Base-by-base conservation (phyloP, 2,329 filamentous ascomycete genomes). In the Aspergillus vadensis region DNA sequence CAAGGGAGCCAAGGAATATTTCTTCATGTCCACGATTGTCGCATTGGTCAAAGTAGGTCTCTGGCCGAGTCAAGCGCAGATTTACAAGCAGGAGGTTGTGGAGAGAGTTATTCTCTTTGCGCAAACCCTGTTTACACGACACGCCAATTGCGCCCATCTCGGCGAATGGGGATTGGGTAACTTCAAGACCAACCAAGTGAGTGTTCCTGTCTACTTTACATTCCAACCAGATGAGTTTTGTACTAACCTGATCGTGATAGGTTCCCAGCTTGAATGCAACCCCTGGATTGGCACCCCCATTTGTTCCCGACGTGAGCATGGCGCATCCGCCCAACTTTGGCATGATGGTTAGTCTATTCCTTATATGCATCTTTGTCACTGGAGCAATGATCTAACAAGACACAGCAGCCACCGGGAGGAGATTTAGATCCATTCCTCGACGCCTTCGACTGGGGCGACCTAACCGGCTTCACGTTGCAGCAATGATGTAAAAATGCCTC, bases 1-100 rank as follows among this genome's bases (percentile, higher is more conserved):
- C 57, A 77, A 77, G 55, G 75, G 75, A 2, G 74, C 74, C 2
- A 77, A 76, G 47, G 74, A 77, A 41, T 77, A 76, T 60, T 77
- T 76, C 58, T 76, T 77, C 60, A 67, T 76, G 57, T 76, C 73
- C 1, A 76, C 74, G 1, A 71, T 77, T 27, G 59, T 73, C 7
- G 70, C 73, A 6, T 53, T 77, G 4, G 74, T 74, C 32, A 76
- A 76, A 56, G 59, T 70, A 21, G 73, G 68, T 51, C 56, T 76
- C 9, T 76, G 72, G 72, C 74, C 74, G 0, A 58, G 61, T 0
- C 74, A 77, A 54, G 71, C 70, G 15, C 65, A 64, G 4, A 61
- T 72, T 19, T 73, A 71, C 51, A 77, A 76, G 51, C 72, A 76
- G 52, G 69, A 75, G 32, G 73, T 73, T 0, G 69, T 76, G 10